Conservation (phyloP, 768 basidiomycete genomes). For the Lentinula detonsa region DNA sequence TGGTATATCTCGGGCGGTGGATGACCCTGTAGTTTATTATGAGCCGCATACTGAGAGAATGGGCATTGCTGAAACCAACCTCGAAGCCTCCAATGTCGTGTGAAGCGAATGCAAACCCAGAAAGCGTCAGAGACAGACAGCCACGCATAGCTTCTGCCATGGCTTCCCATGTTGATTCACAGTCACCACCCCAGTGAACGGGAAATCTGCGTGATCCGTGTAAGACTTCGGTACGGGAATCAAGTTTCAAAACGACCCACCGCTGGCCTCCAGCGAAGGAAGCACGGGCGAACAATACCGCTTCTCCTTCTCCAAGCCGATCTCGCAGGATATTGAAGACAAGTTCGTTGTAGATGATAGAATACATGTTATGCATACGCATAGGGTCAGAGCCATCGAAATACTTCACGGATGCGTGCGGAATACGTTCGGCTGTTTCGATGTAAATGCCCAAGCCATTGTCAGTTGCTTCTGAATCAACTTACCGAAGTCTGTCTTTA, state of each 20-base stretch:
- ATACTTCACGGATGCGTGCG: slow-evolving; percentile 56
- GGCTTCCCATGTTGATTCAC: slow-evolving; percentile 71
- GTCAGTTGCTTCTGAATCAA: not conserved
- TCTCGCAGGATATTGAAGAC: slow-evolving; percentile 58
- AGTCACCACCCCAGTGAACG: slow-evolving; percentile 69
- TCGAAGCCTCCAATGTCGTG: slow-evolving; percentile 80
- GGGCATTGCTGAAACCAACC: slow-evolving; percentile 22
- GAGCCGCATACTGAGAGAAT: not conserved
- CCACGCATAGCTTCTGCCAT: slow-evolving; percentile 75
- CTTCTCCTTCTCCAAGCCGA: slow-evolving; percentile 57
- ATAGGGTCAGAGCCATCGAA: slow-evolving; percentile 64
- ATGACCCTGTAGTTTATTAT: slow-evolving; percentile 37
- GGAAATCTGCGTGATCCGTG: slow-evolving; percentile 23
- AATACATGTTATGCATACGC: slow-evolving; percentile 68
- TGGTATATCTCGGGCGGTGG: slow-evolving; percentile 66
- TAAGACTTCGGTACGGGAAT: not conserved
- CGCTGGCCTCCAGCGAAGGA: slow-evolving; percentile 68
- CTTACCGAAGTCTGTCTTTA: slow-evolving; percentile 62
- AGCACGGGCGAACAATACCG: slow-evolving; percentile 64
- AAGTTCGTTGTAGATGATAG: slow-evolving; percentile 63
- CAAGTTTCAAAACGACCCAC: slow-evolving; percentile 16
- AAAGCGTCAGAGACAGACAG: slow-evolving; percentile 54
- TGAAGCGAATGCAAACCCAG: slow-evolving; percentile 67
- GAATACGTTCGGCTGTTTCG: slow-evolving; percentile 49
- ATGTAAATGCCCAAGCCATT: not conserved